Conservation (phyloP, 1,139 yeast genomes). For the Kurtzmaniella quercitrusa region DNA sequence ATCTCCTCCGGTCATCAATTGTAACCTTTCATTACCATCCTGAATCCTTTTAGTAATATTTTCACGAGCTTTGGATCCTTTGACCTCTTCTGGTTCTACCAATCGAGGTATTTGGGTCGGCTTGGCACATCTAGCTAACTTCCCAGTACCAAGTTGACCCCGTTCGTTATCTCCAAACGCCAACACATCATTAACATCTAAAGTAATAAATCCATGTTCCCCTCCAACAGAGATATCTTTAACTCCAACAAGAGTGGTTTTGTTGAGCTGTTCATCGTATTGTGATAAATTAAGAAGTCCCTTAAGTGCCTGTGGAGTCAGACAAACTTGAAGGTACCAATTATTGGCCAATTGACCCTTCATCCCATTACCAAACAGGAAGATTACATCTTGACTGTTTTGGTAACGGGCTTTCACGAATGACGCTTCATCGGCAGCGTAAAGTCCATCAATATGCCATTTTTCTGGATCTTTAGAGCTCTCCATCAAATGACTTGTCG, state of each 20-base stretch:
- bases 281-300: constrained; percentile 43
- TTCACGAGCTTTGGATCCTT: constrained; percentile 13
- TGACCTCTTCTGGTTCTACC: constrained; percentile 49
- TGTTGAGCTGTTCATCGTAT: constrained; percentile 28
- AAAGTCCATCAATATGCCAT: constrained; percentile 46
- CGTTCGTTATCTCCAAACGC: constrained; percentile 80
- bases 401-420: constrained; percentile 42
- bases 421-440: constrained; percentile 68
- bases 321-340: constrained; percentile 67
- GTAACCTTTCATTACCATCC: constrained; percentile 43
- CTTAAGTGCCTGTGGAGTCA: constrained; percentile 60
- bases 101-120: constrained; percentile 56
- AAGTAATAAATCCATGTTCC: constrained; percentile 61
- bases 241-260: constrained; percentile 42
- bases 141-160: constrained; percentile 87
- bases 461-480: constrained; percentile 29
- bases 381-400: constrained; percentile 27
- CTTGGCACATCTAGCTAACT: constrained; percentile 51
- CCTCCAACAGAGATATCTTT: constrained; percentile 56
- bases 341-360: constrained; percentile 88
- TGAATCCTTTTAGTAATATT: constrained; percentile 25
- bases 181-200: constrained; percentile 58
- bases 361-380: constrained; percentile 80
- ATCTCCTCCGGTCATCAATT: constrained; percentile 25
- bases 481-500: constrained; percentile 19